These are phyloP conservation scores for Lasiosphaeris hirsuta DNA, from an alignment of 495 filamentous ascomycete genomes.

Conservation along the genomic window DNA sequence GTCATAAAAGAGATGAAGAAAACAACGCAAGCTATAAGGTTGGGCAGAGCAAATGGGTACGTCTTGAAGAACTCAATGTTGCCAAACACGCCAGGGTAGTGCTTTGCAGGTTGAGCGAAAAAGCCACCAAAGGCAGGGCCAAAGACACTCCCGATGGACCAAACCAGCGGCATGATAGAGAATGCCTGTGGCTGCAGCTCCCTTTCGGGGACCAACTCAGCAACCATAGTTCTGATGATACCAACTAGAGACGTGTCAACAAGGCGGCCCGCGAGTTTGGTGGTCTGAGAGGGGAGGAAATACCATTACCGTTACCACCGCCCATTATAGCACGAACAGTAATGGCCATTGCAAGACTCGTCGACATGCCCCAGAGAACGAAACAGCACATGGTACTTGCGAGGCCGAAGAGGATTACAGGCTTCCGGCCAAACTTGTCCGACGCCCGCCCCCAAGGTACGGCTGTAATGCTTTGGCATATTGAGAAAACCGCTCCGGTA, in stretches of 20 bases:
- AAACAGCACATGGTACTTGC: conserved; percentile 69
- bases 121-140: conserved; percentile 85
- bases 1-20: conserved; percentile 70
- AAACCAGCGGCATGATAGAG: conserved; percentile 78
- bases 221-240: conserved; percentile 67
- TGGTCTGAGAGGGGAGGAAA: neutral
- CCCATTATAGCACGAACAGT: conserved; percentile 65
- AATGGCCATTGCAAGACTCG: conserved; percentile 67
- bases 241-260: conserved; percentile 42
- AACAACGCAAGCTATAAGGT: conserved; percentile 66
- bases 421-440: conserved; percentile 72
- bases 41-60: conserved; percentile 81
- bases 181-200: conserved; percentile 80
- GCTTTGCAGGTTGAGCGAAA: conserved; percentile 72
- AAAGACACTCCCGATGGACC: conserved; percentile 81
- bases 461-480: conserved; percentile 68
- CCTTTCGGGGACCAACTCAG: conserved; percentile 74
- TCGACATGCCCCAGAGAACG: conserved; percentile 75
- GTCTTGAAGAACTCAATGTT: conserved; percentile 60
- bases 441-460: conserved; percentile 77
- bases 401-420: conserved; percentile 66
- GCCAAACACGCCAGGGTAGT: conserved; percentile 64
- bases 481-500: conserved; percentile 67
- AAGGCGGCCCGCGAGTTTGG: neutral
- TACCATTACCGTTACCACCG: conserved; percentile 61